Evolutionary conservation across 768 basidiomycete genomes (phyloP).

Genomic region (Tricholoma furcatifolium): DNA sequence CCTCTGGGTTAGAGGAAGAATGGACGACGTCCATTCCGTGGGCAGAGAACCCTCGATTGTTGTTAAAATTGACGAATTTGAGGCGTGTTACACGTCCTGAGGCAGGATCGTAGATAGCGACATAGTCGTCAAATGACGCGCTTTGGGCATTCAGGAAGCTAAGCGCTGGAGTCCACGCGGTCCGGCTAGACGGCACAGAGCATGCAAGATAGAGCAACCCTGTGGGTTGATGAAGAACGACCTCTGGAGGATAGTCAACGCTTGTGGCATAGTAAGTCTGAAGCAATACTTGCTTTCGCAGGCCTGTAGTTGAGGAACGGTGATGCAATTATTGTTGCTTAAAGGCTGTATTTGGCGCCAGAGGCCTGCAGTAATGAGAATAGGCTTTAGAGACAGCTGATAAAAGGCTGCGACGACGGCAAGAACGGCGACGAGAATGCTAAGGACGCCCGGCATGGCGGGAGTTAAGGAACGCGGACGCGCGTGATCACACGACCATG

Average conservation of each 20-base stretch:
- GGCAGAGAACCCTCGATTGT: slow-evolving; percentile 45
- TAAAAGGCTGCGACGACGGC: slow-evolving; percentile 45
- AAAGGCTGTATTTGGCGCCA: slow-evolving; percentile 43
- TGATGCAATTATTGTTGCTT: slow-evolving; percentile 49
- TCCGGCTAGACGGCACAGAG: slow-evolving; percentile 46
- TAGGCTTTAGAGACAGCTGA: slow-evolving; percentile 45
- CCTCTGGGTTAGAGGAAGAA: slow-evolving; percentile 42
- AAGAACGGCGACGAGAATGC: slow-evolving; percentile 32
- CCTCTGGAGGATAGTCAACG: slow-evolving; percentile 35
- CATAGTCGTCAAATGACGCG: slow-evolving; percentile 47
- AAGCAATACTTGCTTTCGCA: slow-evolving; percentile 57
- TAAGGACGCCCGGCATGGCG: slow-evolving; percentile 21
- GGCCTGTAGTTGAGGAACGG: slow-evolving; percentile 53
- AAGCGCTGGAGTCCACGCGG: slow-evolving; percentile 51
- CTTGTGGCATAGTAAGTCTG: background rate
- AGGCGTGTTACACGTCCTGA: slow-evolving; percentile 47
- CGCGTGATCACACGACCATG: background rate
- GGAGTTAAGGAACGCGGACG: background rate
- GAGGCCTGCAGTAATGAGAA: slow-evolving; percentile 40
- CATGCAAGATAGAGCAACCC: slow-evolving; percentile 66
- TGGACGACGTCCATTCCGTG: slow-evolving; percentile 73
- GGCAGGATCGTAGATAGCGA: slow-evolving; percentile 57
- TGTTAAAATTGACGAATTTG: slow-evolving; percentile 35
- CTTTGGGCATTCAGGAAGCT: slow-evolving; percentile 28
- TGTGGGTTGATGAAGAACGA: slow-evolving; percentile 54